Conservation (phyloP, 148 eudicot genomes). For the Bassia scoparia region DNA sequence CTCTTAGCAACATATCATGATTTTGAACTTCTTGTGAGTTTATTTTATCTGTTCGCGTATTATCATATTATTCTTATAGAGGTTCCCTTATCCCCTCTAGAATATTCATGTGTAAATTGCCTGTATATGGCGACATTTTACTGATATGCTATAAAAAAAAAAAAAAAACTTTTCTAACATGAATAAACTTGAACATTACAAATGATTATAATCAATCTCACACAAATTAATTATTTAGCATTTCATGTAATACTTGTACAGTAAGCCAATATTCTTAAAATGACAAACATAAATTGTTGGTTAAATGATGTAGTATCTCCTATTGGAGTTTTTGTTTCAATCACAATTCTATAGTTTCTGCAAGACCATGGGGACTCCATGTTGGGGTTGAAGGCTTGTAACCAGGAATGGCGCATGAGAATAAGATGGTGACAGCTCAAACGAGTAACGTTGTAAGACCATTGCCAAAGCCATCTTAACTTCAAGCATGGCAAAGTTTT, state of each 20-base stretch:
- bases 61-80: background rate
- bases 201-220: background rate
- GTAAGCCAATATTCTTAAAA: background rate
- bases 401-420: slow-evolving; percentile 27
- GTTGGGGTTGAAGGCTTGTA: slow-evolving; percentile 32
- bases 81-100: background rate
- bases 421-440: slow-evolving; percentile 26
- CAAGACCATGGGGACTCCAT: slow-evolving; percentile 29
- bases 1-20: background rate
- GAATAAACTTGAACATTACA: background rate
- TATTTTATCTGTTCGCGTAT: background rate
- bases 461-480: slow-evolving; percentile 35
- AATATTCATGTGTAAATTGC: background rate
- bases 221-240: background rate
- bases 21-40: background rate
- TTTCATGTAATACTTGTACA: background rate
- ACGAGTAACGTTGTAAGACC: slow-evolving; percentile 30
- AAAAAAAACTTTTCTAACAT: background rate
- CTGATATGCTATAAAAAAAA: no score
- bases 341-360: slow-evolving; percentile 13
- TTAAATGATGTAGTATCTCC: background rate
- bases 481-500: slow-evolving; percentile 36
- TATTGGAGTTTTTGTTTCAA: background rate
- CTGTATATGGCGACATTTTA: background rate
- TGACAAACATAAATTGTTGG: background rate